A percentile compares a stretch with the other conserved stretches of the same genome.
Conservation (phyloP, 2,329 filamentous ascomycete species). For the Cytospora chrysosperma region DNA sequence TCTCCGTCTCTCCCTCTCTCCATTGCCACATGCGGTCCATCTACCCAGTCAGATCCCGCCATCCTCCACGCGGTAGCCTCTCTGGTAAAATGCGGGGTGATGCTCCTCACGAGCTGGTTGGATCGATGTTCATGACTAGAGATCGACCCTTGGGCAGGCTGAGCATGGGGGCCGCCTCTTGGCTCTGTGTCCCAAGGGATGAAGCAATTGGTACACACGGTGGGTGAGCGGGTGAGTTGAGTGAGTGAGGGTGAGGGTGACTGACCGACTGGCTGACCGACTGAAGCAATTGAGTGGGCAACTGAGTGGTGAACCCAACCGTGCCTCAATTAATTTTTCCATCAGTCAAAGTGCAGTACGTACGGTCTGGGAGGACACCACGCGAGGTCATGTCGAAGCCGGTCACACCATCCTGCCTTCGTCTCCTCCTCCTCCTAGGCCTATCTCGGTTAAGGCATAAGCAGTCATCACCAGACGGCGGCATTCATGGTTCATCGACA, state of each 20-base stretch:
- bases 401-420: conserved; percentile 12
- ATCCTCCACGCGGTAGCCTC: background rate
- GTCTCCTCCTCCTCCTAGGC: conserved; percentile 15
- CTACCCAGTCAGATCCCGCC: background rate
- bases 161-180: background rate
- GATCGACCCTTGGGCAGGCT: background rate
- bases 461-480: conserved; percentile 13
- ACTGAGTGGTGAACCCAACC: background rate
- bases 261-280: no score
- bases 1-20: no score
- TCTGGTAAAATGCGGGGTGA: background rate
- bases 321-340: conserved; percentile 12
- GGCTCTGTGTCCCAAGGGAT: background rate
- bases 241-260: no score
- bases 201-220: background rate
- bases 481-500: background rate
- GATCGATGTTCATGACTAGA: background rate
- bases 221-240: background rate
- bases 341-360: conserved; percentile 3
- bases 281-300: background rate
- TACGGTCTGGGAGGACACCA: background rate
- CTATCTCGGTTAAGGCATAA: conserved; percentile 16
- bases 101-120: background rate
- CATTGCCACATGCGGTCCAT: background rate
- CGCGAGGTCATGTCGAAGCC: conserved; percentile 10